Evolutionary conservation across 2,329 filamentous ascomycete species (phyloP).

Genomic region (Cladosporium sp.): DNA sequence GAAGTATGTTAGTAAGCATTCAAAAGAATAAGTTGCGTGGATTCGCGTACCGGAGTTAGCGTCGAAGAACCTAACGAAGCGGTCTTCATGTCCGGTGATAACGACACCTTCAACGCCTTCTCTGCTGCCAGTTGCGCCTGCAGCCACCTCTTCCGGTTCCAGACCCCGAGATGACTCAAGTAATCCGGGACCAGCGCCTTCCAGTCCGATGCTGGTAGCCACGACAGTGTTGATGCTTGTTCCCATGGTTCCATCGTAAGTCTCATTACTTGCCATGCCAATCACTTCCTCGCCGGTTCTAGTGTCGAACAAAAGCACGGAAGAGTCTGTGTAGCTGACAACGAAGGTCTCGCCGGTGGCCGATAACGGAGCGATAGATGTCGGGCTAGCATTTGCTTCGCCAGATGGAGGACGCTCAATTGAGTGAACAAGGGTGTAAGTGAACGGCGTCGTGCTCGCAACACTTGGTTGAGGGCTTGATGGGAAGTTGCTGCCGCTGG

Average conservation of each 20-base stretch:
- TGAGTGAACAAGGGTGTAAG: constrained; percentile 81
- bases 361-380: constrained; percentile 87
- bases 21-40: background rate
- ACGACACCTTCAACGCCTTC: constrained; percentile 78
- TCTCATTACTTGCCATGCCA: constrained; percentile 88
- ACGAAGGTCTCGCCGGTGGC: constrained; percentile 81
- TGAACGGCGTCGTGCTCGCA: constrained; percentile 79
- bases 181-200: constrained; percentile 51
- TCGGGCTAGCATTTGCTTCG: constrained; percentile 60
- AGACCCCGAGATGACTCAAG: constrained; percentile 56
- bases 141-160: constrained; percentile 69
- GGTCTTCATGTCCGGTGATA: constrained; percentile 94
- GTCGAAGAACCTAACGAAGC: constrained; percentile 95
- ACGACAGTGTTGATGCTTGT: constrained; percentile 87
- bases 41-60: constrained; percentile 79
- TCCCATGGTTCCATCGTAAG: constrained; percentile 79
- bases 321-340: constrained; percentile 85
- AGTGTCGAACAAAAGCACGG: constrained; percentile 88
- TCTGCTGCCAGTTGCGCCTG: constrained; percentile 78
- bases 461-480: constrained; percentile 84
- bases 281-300: constrained; percentile 86
- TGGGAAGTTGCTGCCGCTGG: constrained; percentile 86
- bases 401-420: constrained; percentile 62
- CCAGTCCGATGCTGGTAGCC: constrained; percentile 70
- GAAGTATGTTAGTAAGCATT: constrained; percentile 7